These are phyloP conservation scores for Paraphaeosphaeria sporulosa DNA, from an alignment of 2,329 filamentous ascomycete genomes.

Conservation along the genomic window DNA sequence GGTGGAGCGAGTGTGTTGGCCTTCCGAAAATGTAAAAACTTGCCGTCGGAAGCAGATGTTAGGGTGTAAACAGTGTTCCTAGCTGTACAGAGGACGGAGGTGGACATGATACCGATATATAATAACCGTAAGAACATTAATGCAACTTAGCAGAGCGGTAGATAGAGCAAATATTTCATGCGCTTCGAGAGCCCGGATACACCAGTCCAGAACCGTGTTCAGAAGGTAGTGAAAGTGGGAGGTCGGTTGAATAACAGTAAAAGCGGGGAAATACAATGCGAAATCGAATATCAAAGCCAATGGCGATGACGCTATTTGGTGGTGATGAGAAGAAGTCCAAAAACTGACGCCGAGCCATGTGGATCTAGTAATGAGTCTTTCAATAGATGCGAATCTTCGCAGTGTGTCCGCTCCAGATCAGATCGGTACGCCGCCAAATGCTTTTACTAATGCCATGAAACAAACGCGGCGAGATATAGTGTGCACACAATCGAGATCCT, in stretches of 20 bases:
- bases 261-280: background rate
- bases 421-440: conserved; percentile 5
- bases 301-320: background rate
- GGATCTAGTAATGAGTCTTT: background rate
- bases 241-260: background rate
- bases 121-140: background rate
- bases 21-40: background rate
- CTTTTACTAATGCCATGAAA: background rate
- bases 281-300: background rate
- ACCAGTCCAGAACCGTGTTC: too few relatives aligned
- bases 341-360: conserved; percentile 1
- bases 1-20: background rate
- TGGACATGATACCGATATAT: conserved; percentile 5
- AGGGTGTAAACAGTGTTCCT: background rate
- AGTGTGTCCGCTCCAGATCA: background rate
- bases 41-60: background rate
- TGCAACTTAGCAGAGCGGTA: background rate
- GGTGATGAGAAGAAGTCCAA: background rate
- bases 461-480: background rate
- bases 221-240: background rate
- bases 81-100: background rate
- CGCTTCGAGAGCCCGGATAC: background rate
- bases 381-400: background rate
- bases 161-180: background rate
- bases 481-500: too few relatives aligned